Evolutionary conservation across 305 asterid species (phyloP), one percentile per base, ranked within the genome.

Genomic region (Caryopteris hybrid): DNA sequence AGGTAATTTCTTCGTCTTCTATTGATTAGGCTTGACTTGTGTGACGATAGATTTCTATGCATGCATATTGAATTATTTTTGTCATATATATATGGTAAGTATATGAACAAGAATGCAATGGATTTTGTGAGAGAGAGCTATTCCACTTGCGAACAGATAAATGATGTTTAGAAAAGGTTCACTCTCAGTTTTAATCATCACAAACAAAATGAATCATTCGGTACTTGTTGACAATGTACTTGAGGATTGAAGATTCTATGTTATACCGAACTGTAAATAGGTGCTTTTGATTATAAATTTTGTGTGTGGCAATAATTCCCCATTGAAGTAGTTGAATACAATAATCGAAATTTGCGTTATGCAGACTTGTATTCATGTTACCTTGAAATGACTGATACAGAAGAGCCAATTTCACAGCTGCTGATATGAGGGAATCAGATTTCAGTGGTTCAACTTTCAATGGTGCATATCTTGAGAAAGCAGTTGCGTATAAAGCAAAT

Each of bases 361-460:
- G 76, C 64, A 76, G 76, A 64, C 65, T 53, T 70, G 72, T 77
- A 77, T 78, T 81, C 73, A 77, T 69, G 50, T 56, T 72, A 39
- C 57, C 61, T 80, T 66, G 74, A 78, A 73, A 75, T 79, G 78
- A 61, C 46, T 82, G 85, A 78, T 73, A 73, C 94, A 92, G 98
- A 80, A 83, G 97, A 81, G 98, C 98, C 58, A 90, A 93, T 81
- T 92, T 92, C 95, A 90, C 98, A 52, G 31, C 96, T 69, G 97
- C 98, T 68, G 98, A 90, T 70, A 90, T 88, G 98, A 88, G 98
- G 83, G 94, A 93, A 80, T 88, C 97, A 21, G 87, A 92, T 81
- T 92, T 92, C 82, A 90, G 95, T 43, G 95, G 98, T 61, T 92
- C 98, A 16, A 85, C 90, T 36, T 90, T 92, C 83, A 92, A 86